phyloP scores from a whole-genome alignment of 1,139 yeast species.

The Blastobotrys ciferrii region DNA sequence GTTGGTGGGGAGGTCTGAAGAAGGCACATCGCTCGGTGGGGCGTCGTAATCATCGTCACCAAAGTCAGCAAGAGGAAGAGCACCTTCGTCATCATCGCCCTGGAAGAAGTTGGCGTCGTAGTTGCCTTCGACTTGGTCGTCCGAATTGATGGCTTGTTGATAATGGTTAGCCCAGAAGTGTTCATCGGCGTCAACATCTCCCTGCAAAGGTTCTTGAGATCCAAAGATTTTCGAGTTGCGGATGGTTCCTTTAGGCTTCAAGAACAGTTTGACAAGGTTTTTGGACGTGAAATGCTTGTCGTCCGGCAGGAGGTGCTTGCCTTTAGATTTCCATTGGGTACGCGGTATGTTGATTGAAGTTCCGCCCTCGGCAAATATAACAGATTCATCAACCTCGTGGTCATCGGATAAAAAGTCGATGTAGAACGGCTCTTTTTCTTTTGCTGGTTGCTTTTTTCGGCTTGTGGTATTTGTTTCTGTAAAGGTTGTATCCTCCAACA shows the following conservation, averaged over 20 bases:
- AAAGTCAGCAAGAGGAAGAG: conserved; percentile 20
- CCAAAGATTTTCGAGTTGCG: conserved; percentile 16
- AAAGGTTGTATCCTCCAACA: conserved; percentile 22
- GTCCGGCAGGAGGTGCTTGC: conserved; percentile 60
- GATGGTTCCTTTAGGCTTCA: conserved; percentile 53
- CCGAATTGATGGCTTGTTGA: conserved; percentile 45
- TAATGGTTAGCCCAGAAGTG: conserved; percentile 64
- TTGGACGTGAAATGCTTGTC: conserved; percentile 73
- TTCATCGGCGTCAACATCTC: conserved; percentile 47
- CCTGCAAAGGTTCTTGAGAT: neutral
- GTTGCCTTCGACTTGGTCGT: conserved; percentile 41
- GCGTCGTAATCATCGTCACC: conserved; percentile 23
- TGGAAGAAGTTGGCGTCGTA: conserved; percentile 48
- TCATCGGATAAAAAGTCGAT: conserved; percentile 54
- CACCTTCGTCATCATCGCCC: conserved; percentile 30
- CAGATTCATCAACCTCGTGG: conserved; percentile 44
- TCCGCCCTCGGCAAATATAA: conserved; percentile 51
- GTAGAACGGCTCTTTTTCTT: conserved; percentile 40
- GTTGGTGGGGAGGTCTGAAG: conserved; percentile 18
- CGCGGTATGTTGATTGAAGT: conserved; percentile 44
- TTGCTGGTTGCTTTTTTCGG: conserved; percentile 28
- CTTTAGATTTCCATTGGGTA: conserved; percentile 42
- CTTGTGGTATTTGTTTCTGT: conserved; percentile 21
- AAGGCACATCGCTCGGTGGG: conserved; percentile 21
- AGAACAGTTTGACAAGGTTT: conserved; percentile 62